Base-by-base conservation (phyloP, 2,329 filamentous ascomycete genomes). In the Graphiopsis chlorocephala region DNA sequence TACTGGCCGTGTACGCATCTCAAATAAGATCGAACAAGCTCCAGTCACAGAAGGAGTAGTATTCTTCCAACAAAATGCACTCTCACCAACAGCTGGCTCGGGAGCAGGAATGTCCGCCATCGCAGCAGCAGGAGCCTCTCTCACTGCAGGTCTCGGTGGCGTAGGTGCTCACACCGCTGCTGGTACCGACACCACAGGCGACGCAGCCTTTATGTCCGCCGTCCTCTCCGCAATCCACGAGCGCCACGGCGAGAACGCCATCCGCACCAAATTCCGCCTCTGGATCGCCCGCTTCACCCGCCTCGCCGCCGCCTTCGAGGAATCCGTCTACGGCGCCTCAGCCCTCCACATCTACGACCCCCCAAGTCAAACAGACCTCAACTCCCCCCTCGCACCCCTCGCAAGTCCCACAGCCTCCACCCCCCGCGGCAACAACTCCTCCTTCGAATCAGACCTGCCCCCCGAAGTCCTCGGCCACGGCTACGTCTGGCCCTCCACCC, bases 281-380 rank as follows among this genome's bases (percentile, higher is more conserved):
- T 99, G 95, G 88, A 89, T 98, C n/a, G 84, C 90, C 64, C 95
- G 93, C 76, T 98, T 99, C 74, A 95, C 93, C 0, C 88, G 95
- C 55, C 90, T 99, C 56, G 89, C 95, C 1, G 92, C 95, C 1
- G 92, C 93, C 14, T 98, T 98, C 70, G 95, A 99, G 76, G 95
- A 99, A 78, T 90, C 87, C 38, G 95, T 99, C 4, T 99, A 97
- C 73, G 96, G 95, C 29, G 92, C 92, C 14, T 96, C 91, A 65
- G 92, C 93, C 35, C 83, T 99, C 35, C 92, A 93, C 73, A 92
- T 97, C 65, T 79, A 81, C 47, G 69, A 68, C 2, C 74, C 75
- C 33, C 48, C 60, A 72, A 95, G 95, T 29, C 92, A 92, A 14
- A 96, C 91, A 65, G 92, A 93, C 38, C 83, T 99, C 33, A 92